Evolutionary conservation across 2,329 filamentous ascomycete genomes (phyloP), one percentile per base, ranked within the genome.

Genomic region (Paecilomyces niveus): DNA sequence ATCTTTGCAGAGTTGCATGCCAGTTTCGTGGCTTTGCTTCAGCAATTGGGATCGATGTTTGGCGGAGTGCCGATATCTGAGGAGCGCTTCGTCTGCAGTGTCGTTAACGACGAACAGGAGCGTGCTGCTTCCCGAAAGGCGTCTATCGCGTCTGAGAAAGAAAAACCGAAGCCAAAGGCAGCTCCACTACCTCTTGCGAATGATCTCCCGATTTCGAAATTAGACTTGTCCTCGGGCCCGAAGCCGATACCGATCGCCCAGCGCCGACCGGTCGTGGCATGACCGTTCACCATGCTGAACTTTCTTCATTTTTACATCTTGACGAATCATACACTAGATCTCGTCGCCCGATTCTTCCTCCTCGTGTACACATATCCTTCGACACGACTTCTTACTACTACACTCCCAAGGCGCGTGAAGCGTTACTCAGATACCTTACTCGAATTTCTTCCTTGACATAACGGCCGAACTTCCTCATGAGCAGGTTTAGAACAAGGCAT

Each of bases 1-100:
- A 81, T 85, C 63, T 85, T 85, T 63, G 79, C 83, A 10, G 80
- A 83, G 62, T 69, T 85, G 8, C 83, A 85, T 67, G 78, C 77
- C 32, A 73, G 80, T 57, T 85, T 85, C 67, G 76, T 80, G 18
- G 74, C 72, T n/a, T 65, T 81, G n/a, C 66, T 81, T 6, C 76
- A 77, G 59, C 76, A 78, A 59, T 65, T 81, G 24, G 75, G 78
- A 9, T 68, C 71, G 15, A 76, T 77, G 70, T 79, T 79, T 63
- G 77, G 77, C 3, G 75, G 75, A 8, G 64, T 71, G 11, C 75
- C 75, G 3, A 66, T 78, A 18, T 75, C 73, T 2, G 76, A 78
- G 52, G 73, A 74, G 59, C 72, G 70, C 45, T 73, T 75, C 35
- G 70, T 76, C 32, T 76, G 74, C 67, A 74, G 73, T 54, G 75